A percentile compares a stretch with the other conserved stretches of the same genome.
Conservation (phyloP, 179 eudicot species). For the Amaranthus tricolor region DNA sequence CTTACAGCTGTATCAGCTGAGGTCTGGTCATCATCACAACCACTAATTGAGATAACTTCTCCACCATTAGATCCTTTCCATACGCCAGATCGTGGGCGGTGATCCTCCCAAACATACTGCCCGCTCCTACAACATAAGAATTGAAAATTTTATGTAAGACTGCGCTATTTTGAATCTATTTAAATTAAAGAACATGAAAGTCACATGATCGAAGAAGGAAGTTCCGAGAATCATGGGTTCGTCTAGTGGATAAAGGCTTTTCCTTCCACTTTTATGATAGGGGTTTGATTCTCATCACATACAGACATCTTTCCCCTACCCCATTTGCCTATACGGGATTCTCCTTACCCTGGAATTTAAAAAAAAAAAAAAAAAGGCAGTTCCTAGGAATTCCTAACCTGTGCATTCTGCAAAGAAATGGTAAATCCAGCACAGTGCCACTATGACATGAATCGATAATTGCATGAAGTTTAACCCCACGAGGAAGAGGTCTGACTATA, state of each 20-base stretch:
- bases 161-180: no score
- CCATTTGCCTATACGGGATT: no score
- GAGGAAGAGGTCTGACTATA: slow-evolving; percentile 81
- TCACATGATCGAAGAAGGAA: not conserved
- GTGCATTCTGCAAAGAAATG: slow-evolving; percentile 87
- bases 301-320: no score
- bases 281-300: no score
- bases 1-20: slow-evolving; percentile 95
- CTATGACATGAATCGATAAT: slow-evolving; percentile 97
- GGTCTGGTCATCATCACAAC: slow-evolving; percentile 95
- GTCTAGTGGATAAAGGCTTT: no score
- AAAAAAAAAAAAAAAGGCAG: not conserved
- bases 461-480: slow-evolving; percentile 91
- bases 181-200: not conserved
- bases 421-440: slow-evolving; percentile 88
- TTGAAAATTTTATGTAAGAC: slow-evolving; percentile 10
- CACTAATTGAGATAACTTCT: slow-evolving; percentile 92
- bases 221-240: no score
- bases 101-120: slow-evolving; percentile 92
- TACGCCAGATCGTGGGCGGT: slow-evolving; percentile 84
- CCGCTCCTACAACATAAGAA: slow-evolving; percentile 52
- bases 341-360: no score
- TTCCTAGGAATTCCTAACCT: slow-evolving; percentile 38
- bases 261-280: no score
- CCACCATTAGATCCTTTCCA: slow-evolving; percentile 97